Evolutionary conservation across 202 grass and related monocot species (phyloP), one percentile per base, ranked within the genome.

Genomic region (Hordeum pubiflorum): DNA sequence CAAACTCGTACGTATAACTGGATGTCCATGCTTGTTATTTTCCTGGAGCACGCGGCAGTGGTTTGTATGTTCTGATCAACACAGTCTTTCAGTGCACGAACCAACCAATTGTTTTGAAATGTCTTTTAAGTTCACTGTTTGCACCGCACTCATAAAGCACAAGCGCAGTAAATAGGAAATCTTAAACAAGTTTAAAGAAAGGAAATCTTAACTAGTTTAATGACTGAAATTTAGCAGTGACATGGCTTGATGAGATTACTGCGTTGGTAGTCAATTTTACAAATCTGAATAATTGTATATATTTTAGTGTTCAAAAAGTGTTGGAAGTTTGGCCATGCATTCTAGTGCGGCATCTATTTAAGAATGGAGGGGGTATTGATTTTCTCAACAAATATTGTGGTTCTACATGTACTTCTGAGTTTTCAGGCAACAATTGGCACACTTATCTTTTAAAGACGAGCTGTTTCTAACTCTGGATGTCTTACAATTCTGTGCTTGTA

Each of bases 331-430:
- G 63, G 18, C 32, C 22, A 60, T 60, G 74, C 74, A 43, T 63
- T 63, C 23, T 63, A 31, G 58, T 24, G 20, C 4, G 26, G 18
- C 58, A 63, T 63, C 18, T 63, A 63, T 77, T 63, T 63, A 29
- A 34, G 43, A 64, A 48, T 5, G 7, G 2, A 4, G n/a, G 40
- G 29, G 24, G 61, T 66, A 54, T 66, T 1, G n/a, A 36, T 66
- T 64, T 63, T 79, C 76, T 79, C 29, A 79, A 24, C 46, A 5
- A 73, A 67, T 79, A 67, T 79, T 79, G 43, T 24, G 20, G 21
- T 79, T 79, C 12, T 29, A 63, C 75, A 64, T 50, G 62, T 77
- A 71, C 38, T 39, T 87, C 70, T 78, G 9, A 14, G n/a, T 72
- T 78, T 76, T 58, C 34, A 64, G 57, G 29, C 27, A 72, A 18